A percentile compares a stretch with the other conserved stretches of the same genome.
phyloP scores from a whole-genome alignment of 257 asterid species.

The Rehmannia glutinosa region DNA sequence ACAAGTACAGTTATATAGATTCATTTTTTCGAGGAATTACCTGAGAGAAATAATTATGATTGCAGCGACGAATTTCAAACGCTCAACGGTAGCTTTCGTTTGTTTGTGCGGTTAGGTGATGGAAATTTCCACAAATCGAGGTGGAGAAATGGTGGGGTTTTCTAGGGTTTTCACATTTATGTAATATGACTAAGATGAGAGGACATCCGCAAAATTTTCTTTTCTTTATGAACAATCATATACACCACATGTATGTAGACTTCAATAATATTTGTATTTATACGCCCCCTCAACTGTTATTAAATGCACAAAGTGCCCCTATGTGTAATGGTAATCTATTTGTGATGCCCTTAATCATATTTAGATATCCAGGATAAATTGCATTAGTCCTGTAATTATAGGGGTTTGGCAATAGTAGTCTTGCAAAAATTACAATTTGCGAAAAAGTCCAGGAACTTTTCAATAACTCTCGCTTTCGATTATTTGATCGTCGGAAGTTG shows the following conservation, averaged over 20 bases:
- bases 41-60: background rate
- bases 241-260: too few species aligned
- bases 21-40: constrained; percentile 19
- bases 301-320: background rate
- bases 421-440: too few species aligned
- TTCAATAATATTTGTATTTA: background rate
- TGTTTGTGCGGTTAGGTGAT: constrained; percentile 5
- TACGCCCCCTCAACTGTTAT: constrained; percentile 21
- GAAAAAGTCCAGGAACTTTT: too few species aligned
- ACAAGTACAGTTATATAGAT: background rate
- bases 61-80: constrained; percentile 1
- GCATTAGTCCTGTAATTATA: too few species aligned
- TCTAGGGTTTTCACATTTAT: constrained; percentile 44
- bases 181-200: background rate
- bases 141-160: constrained; percentile 22
- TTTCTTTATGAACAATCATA: constrained; percentile 28
- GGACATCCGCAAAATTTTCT: constrained; percentile 10
- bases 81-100: constrained; percentile 16
- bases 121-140: constrained; percentile 20
- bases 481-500: too few species aligned
- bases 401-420: too few species aligned
- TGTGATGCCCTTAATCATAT: too few species aligned
- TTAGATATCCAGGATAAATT: too few species aligned
- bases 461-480: too few species aligned
- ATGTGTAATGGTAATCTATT: too few species aligned